Evolutionary conservation across 2,329 filamentous ascomycete genomes (phyloP).

Genomic region (Atkinsonella texensis): DNA sequence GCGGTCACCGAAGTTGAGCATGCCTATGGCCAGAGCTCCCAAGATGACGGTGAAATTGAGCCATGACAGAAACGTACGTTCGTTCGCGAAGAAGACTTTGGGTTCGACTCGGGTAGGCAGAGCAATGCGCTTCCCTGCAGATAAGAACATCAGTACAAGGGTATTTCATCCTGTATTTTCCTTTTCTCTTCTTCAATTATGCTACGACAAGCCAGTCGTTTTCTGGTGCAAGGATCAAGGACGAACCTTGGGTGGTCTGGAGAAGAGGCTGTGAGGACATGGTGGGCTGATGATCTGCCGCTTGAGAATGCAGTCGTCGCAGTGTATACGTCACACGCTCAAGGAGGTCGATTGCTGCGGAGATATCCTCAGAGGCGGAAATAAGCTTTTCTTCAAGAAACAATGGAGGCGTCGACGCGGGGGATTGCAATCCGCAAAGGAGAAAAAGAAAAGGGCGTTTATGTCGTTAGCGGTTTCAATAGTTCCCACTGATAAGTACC

Average conservation of each 20-base stretch:
- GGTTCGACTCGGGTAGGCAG: constrained; percentile 96
- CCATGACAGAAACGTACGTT: constrained; percentile 98
- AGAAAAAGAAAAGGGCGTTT: neutral
- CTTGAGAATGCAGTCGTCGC: neutral
- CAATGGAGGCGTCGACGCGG: neutral
- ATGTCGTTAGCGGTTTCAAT: neutral
- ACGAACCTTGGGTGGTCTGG: constrained; percentile 75
- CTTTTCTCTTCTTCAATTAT: neutral
- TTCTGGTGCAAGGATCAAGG: neutral
- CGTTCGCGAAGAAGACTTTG: constrained; percentile 99
- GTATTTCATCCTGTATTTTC: neutral
- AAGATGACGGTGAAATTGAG: constrained; percentile 99
- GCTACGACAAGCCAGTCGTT: neutral
- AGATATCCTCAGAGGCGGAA: neutral
- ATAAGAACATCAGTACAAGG: constrained; percentile 8
- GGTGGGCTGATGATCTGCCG: constrained; percentile 15
- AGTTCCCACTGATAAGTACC: constrained; percentile 2
- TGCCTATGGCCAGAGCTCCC: constrained; percentile 87
- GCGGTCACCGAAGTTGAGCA: constrained; percentile 95
- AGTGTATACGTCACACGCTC: neutral
- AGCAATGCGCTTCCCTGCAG: constrained; percentile 87
- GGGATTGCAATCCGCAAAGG: too few species aligned
- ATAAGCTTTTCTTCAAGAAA: neutral
- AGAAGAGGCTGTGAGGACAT: constrained; percentile 98
- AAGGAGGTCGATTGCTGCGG: neutral